A percentile compares a stretch with the other conserved stretches of the same genome.
phyloP scores from a whole-genome alignment of 805 yeast species.

The Suhomyces prunicola region DNA sequence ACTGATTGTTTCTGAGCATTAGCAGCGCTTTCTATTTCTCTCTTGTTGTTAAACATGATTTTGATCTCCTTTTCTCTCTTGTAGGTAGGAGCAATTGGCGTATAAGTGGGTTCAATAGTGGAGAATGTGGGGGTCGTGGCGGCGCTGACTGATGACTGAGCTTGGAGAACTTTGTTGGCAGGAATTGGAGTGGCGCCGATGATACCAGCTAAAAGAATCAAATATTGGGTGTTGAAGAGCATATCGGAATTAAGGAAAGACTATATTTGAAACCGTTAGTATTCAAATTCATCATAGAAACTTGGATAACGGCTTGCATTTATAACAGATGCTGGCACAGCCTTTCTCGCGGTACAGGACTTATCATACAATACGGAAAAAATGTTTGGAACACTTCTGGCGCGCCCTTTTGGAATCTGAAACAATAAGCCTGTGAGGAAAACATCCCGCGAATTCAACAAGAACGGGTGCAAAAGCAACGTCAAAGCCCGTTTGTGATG shows the following conservation, averaged over 20 bases:
- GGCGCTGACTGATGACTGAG: conserved; percentile 5
- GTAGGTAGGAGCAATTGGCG: conserved; percentile 12
- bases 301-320: neutral
- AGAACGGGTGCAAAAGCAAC: neutral
- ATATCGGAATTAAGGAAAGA: neutral
- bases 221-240: neutral
- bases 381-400: conserved; percentile 1
- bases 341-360: neutral
- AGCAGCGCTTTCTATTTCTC: conserved; percentile 9
- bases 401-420: neutral
- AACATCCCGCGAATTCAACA: neutral
- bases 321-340: neutral
- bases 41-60: conserved; percentile 15
- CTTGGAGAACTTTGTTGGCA: conserved; percentile 24
- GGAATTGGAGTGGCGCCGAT: conserved; percentile 26
- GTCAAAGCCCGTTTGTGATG: neutral
- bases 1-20: neutral
- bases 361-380: neutral
- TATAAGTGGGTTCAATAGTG: conserved; percentile 17
- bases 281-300: neutral
- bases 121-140: conserved; percentile 11
- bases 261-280: neutral
- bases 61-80: conserved; percentile 10
- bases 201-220: neutral
- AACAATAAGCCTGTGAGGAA: neutral